Conservation (phyloP, 257 asterid genomes). For the Coffea canephora region DNA sequence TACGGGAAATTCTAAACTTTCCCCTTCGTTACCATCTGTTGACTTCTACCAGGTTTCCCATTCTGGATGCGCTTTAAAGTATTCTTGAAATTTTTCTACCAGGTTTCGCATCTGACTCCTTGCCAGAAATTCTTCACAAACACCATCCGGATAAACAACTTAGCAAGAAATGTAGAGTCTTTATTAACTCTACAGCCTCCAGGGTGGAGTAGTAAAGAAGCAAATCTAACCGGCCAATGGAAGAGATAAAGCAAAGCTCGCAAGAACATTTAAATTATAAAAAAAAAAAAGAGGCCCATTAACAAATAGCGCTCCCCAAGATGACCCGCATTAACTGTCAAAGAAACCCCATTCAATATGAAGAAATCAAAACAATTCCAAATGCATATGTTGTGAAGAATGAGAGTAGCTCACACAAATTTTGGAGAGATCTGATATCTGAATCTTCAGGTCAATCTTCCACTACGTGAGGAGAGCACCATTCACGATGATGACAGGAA, state of each 20-base stretch:
- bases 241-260: not conserved
- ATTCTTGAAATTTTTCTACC: not conserved
- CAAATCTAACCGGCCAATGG: slow-evolving; percentile 1
- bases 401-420: slow-evolving; percentile 2
- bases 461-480: not conserved
- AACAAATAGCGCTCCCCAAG: not conserved
- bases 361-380: slow-evolving; percentile 1
- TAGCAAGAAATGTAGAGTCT: not conserved
- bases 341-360: not conserved
- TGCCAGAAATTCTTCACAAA: not conserved
- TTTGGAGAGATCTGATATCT: slow-evolving; percentile 17
- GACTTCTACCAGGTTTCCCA: not conserved
- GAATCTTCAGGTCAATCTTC: slow-evolving; percentile 9
- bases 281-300: not conserved
- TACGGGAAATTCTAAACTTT: not conserved
- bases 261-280: not conserved
- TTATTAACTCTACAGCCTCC: not conserved
- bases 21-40: not conserved
- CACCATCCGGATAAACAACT: not conserved
- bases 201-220: not conserved
- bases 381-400: not conserved
- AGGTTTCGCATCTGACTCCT: too few relatives aligned
- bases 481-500: not conserved
- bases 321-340: not conserved
- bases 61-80: not conserved